A percentile compares a stretch with the other conserved stretches of the same genome.
Evolutionary conservation across 495 filamentous ascomycete genomes (phyloP).

Genomic region (Hypomontagnella monticulosa): DNA sequence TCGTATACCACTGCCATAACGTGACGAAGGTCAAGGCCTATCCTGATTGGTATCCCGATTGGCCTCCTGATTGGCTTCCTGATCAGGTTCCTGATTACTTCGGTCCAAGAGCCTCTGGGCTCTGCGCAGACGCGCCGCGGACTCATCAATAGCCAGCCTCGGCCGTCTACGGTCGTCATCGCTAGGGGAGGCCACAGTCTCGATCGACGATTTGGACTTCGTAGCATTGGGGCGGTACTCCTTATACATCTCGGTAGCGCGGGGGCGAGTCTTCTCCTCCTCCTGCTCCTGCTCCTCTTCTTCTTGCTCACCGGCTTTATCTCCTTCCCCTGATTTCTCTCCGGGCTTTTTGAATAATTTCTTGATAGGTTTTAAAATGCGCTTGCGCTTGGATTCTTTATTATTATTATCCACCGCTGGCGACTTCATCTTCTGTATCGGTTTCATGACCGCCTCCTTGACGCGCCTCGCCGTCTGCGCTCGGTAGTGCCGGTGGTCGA

Average conservation of each 20-base stretch:
- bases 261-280: neutral
- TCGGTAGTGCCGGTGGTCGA: neutral
- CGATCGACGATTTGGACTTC: slow-evolving; percentile 1
- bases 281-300: no score
- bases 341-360: neutral
- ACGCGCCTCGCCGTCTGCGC: neutral
- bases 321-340: neutral
- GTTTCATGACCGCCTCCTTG: neutral
- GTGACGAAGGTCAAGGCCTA: neutral
- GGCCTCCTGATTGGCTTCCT: no score
- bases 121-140: slow-evolving; percentile 34
- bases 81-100: neutral
- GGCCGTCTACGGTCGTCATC: slow-evolving; percentile 31
- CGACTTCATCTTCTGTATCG: neutral
- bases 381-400: neutral
- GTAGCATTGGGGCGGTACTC: neutral
- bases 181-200: slow-evolving; percentile 10
- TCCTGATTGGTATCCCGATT: slow-evolving; percentile 11
- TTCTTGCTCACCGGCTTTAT: no score
- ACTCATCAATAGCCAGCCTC: slow-evolving; percentile 31
- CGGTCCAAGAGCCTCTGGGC: slow-evolving; percentile 29
- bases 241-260: slow-evolving; percentile 29
- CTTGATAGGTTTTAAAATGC: neutral
- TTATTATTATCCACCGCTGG: no score
- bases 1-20: neutral